Conservation (phyloP, 495 filamentous ascomycete genomes). For the Barbatosphaeria neglecta region DNA sequence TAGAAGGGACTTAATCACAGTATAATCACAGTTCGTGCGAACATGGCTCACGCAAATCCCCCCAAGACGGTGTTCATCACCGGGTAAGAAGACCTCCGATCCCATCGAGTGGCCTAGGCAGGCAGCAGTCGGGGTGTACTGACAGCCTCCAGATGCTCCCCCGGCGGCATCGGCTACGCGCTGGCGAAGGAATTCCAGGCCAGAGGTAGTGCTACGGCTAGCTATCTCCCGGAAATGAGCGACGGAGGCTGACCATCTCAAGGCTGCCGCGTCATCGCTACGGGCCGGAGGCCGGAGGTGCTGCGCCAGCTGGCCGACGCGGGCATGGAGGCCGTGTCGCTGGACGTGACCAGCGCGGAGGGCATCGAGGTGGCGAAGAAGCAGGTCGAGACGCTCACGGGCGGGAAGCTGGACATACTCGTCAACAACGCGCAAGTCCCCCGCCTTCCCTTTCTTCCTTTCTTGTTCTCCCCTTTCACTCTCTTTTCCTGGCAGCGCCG, state of each 20-base stretch:
- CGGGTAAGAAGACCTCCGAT: constrained; percentile 4
- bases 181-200: constrained; percentile 14
- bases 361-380: constrained; percentile 13
- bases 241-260: too few species aligned
- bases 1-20: too few species aligned
- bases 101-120: neutral
- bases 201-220: constrained; percentile 5
- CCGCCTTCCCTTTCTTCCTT: neutral
- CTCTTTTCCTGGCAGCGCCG: neutral
- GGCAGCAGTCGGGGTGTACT: neutral
- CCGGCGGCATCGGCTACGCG: constrained; percentile 13
- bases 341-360: constrained; percentile 15
- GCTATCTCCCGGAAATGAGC: too few species aligned
- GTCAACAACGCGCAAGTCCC: constrained; percentile 36
- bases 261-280: constrained; percentile 17
- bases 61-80: constrained; percentile 14
- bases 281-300: constrained; percentile 7
- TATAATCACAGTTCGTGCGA: too few species aligned
- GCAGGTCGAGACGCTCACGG: constrained; percentile 17
- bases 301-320: constrained; percentile 7
- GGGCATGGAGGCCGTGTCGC: constrained; percentile 13
- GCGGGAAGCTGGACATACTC: constrained; percentile 31
- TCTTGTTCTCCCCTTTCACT: neutral
- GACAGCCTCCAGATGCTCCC: constrained; percentile 6
- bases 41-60: neutral